Evolutionary conservation across 2,329 filamentous ascomycete genomes (phyloP), one percentile per base, ranked within the genome.

Genomic region (Xylariaceae sp.): DNA sequence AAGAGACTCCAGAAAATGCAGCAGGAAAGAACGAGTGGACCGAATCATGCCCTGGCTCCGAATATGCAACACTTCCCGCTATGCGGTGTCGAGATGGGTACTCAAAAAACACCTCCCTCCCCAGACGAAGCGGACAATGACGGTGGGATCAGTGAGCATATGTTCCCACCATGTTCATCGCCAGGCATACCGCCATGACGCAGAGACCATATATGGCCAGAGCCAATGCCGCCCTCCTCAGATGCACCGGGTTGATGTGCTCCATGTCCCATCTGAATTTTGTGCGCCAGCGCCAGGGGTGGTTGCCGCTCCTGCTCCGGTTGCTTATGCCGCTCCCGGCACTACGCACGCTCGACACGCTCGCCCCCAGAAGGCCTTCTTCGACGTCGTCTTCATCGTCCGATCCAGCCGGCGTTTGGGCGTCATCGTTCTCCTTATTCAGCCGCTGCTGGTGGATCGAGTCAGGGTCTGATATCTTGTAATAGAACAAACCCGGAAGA

Each of bases 401-500:
- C 0, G 56, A 59, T 11, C 32, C 35, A 34, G 45, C 33, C 1
- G 46, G 70, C 31, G 83, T 81, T 23, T 74, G 68, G n/a, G 79
- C 78, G 43, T 90, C 85, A 49, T 96, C 92, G 45, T 95, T 87
- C 51, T 92, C 88, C 57, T 96, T 96, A 42, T 87, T 67, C 8
- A 96, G 67, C 11, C 83, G 77, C 56, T 94, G 90, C 49, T 95
- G 88, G 42, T 90, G 78, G 18, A 80, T 73, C 28, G 85, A 90
- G 35, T 94, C 83, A 0, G 92, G 92, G 16, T 86, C 79, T 10
- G 87, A 93, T 39, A 98, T 96, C 61, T 96, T 96, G 65, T 96
- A 98, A 61, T 96, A 98, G 59, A 98, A 98, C 4, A 98, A 63
- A 0, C 92, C 92, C 0, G 92, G 92, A 1, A 98, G 71, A 45